phyloP scores from a whole-genome alignment of 2,329 filamentous ascomycete species.

The Verticillium klebahnii region DNA sequence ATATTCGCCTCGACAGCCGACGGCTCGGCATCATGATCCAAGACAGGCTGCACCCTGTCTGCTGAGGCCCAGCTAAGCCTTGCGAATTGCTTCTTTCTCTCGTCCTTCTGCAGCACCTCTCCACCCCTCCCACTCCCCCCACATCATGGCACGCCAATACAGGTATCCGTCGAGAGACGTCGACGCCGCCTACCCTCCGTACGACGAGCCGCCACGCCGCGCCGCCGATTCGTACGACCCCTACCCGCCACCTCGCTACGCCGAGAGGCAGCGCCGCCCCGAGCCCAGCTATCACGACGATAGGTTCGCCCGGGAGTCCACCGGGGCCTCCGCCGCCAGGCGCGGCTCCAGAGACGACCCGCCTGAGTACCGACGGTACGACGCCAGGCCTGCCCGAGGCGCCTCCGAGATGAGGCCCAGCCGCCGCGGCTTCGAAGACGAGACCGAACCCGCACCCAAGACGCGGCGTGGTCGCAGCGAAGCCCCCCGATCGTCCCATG shows the following conservation, averaged over 20 bases:
- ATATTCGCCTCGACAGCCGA: background rate
- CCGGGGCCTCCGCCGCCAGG: background rate
- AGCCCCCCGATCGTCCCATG: background rate
- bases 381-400: background rate
- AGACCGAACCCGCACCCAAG: background rate
- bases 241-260: background rate
- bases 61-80: background rate
- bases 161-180: background rate
- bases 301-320: background rate
- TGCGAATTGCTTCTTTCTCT: background rate
- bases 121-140: no score
- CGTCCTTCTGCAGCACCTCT: background rate
- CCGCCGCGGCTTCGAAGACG: background rate
- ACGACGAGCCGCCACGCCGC: background rate
- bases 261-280: background rate
- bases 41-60: background rate
- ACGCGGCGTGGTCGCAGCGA: slow-evolving; percentile 1
- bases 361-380: background rate
- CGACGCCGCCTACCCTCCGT: background rate
- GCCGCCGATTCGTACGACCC: background rate
- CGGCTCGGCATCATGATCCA: background rate
- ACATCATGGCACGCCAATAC: background rate
- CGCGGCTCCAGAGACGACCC: background rate
- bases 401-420: slow-evolving; percentile 1
- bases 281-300: slow-evolving; percentile 1